Evolutionary conservation across 306 rosid species (phyloP).

Genomic region (Sindora glabra): DNA sequence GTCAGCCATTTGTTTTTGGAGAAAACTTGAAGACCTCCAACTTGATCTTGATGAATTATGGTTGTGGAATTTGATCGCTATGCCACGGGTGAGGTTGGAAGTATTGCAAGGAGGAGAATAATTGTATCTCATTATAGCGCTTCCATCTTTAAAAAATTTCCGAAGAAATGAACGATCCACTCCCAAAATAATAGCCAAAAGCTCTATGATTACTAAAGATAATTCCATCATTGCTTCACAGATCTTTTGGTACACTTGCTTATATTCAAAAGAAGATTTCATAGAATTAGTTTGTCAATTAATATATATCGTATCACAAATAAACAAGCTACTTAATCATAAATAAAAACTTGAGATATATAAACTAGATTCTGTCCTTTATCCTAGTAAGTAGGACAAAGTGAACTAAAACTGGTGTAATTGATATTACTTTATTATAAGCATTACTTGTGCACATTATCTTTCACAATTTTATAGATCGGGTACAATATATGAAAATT

Average conservation of each 20-base stretch:
- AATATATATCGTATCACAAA: no score
- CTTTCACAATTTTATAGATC: no score
- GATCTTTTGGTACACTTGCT: constrained; percentile 56
- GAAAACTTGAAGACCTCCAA: constrained; percentile 65
- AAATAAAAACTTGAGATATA: no score
- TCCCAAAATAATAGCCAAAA: constrained; percentile 56
- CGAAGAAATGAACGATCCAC: constrained; percentile 37
- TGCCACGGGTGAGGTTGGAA: constrained; percentile 58
- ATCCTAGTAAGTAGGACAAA: no score
- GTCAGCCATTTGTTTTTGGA: constrained; percentile 47
- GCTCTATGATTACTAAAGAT: constrained; percentile 49
- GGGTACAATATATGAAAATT: no score
- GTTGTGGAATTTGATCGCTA: constrained; percentile 66
- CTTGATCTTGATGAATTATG: constrained; percentile 76
- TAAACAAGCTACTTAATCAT: no score
- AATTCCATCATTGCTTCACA: constrained; percentile 59
- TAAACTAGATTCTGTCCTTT: no score
- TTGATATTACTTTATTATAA: no score
- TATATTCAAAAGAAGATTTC: constrained; percentile 4
- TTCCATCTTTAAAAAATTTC: constrained; percentile 54
- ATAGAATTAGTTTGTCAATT: no score
- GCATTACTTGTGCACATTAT: no score
- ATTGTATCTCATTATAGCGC: constrained; percentile 72
- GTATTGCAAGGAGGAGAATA: constrained; percentile 60
- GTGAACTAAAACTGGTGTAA: no score